Percentiles rank a stretch among this genome's conserved stretches.
Conservation (phyloP, 1,139 yeast species). For the Taphrina populina region DNA sequence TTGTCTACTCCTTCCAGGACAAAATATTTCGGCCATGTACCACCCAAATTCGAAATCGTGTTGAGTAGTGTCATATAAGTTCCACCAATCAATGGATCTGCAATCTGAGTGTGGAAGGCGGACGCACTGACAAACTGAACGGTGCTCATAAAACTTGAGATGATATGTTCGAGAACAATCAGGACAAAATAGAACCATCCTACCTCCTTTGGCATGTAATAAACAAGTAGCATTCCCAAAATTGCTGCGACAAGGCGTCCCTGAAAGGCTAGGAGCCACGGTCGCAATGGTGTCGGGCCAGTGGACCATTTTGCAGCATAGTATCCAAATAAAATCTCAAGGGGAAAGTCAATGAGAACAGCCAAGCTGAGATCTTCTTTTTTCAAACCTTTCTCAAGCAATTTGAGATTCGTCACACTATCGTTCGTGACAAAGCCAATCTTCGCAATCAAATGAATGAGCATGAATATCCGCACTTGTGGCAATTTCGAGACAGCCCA, state of each 20-base stretch:
- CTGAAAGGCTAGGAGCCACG: conserved; percentile 88
- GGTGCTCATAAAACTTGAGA: conserved; percentile 90
- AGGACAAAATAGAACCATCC: conserved; percentile 57
- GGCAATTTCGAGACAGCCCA: conserved; percentile 68
- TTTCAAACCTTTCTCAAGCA: conserved; percentile 88
- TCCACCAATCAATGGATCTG: conserved; percentile 95
- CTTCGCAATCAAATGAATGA: conserved; percentile 75
- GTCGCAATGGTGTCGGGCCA: conserved; percentile 66
- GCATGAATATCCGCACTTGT: conserved; percentile 72
- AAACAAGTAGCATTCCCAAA: conserved; percentile 72
- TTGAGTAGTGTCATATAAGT: conserved; percentile 96
- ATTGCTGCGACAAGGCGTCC: conserved; percentile 78
- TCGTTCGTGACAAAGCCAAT: conserved; percentile 95
- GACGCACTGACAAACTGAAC: conserved; percentile 91
- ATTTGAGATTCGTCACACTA: conserved; percentile 87
- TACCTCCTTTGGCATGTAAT: conserved; percentile 65
- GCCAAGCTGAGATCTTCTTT: conserved; percentile 92
- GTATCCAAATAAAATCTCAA: conserved; percentile 90
- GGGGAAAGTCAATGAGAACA: conserved; percentile 91
- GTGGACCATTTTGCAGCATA: conserved; percentile 95
- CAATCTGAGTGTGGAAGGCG: conserved; percentile 92
- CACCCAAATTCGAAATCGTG: conserved; percentile 89
- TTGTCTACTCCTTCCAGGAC: conserved; percentile 76
- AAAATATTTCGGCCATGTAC: conserved; percentile 91
- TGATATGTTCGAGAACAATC: conserved; percentile 75